These are phyloP conservation scores for Corynascus novoguineensis DNA, from an alignment of 495 filamentous ascomycete genomes.

Conservation along the genomic window DNA sequence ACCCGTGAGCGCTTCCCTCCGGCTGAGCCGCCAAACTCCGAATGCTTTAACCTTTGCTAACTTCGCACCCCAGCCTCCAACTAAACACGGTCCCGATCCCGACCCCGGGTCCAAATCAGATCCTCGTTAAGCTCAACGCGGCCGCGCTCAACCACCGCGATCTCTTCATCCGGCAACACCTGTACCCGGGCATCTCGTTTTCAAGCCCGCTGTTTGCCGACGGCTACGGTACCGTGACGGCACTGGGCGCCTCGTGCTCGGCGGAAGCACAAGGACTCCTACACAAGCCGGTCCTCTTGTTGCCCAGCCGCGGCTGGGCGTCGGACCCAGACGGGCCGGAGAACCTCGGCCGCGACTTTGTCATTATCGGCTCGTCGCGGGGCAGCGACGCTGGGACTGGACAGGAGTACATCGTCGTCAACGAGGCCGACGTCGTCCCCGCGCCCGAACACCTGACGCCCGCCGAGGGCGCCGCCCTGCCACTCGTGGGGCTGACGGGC, in stretches of 20 bases:
- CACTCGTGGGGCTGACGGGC: constrained; percentile 76
- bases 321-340: constrained; percentile 68
- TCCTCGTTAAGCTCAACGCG: constrained; percentile 65
- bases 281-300: constrained; percentile 65
- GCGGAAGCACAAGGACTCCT: constrained; percentile 32
- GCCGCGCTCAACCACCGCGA: constrained; percentile 89
- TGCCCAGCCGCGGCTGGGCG: constrained; percentile 71
- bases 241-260: constrained; percentile 49
- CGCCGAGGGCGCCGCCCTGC: constrained; percentile 72
- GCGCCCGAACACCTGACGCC: constrained; percentile 65
- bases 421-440: constrained; percentile 64
- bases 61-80: constrained; percentile 49
- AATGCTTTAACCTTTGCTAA: neutral
- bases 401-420: constrained; percentile 64
- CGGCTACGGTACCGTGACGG: constrained; percentile 66
- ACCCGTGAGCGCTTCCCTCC: constrained; percentile 51
- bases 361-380: constrained; percentile 68
- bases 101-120: constrained; percentile 54
- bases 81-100: constrained; percentile 54
- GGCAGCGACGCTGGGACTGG: constrained; percentile 59
- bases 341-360: constrained; percentile 44
- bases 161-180: constrained; percentile 82
- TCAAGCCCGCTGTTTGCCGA: constrained; percentile 70
- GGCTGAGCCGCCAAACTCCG: neutral
- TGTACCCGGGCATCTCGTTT: constrained; percentile 81